Base-by-base conservation (phyloP, 2,329 filamentous ascomycete species). In the Stemphylium beticola region DNA sequence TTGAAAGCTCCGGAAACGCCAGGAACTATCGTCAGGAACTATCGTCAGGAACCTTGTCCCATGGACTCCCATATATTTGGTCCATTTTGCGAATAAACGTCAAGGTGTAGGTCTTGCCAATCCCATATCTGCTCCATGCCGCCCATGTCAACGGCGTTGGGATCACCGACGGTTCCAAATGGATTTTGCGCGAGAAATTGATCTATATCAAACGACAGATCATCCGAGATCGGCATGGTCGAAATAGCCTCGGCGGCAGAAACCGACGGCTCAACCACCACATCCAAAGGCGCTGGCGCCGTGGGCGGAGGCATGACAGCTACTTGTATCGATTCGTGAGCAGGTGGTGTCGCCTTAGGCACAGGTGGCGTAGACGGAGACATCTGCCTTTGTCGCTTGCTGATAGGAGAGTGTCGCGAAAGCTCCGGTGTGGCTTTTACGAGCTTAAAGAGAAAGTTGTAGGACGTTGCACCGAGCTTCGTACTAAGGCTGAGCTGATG, bases 41-140 rank as follows among this genome's bases (percentile, higher is more conserved):
- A 15, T 24, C 33, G 24, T 34, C n/a, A 18, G 11, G 29, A 33
- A 4, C 20, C 33, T 37, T 46, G 20, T 2, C 29, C 49, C 7
- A 36, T 8, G 11, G 4, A 15, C 6, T 46, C 29, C 33, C 22
- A 34, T 1, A 4, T 40, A 36, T 29, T 22, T 2, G 15, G 34
- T 4, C 41, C 45, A 14, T 32, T 24, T 2, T 62, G 53, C 10
- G 55, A 10, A 20, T 55, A 56, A 2, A 36, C 47, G 26, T 72
- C 64, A 2, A 72, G 54, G 42, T 71, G 67, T 22, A 73, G 31
- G 24, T 64, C 54, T 3, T 68, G 66, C 68, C 69, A 73, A 37
- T 68, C 65, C 67, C 69, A 74, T 0, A 72, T 69, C 12, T 66
- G 62, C 51, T 72, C 70, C 62, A 73, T 64, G 6, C 68, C 69